phyloP scores from a whole-genome alignment of 805 yeast species.

The Wickerhamomyces alni region DNA sequence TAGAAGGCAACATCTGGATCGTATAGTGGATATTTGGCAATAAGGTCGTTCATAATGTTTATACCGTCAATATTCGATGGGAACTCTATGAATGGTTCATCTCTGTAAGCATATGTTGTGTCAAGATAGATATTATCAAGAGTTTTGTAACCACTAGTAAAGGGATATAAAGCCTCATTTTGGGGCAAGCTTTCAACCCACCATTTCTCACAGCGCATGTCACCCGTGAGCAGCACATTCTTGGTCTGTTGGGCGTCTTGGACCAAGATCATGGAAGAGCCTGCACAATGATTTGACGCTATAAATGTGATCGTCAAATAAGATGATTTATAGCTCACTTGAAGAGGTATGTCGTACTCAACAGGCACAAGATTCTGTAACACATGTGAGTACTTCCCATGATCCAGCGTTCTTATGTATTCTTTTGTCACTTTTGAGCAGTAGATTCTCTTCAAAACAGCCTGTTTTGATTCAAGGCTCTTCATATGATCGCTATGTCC shows the following conservation, averaged over 20 bases:
- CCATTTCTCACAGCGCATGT: conserved; percentile 50
- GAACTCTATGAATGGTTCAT: conserved; percentile 42
- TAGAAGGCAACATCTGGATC: conserved; percentile 29
- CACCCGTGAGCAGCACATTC: conserved; percentile 50
- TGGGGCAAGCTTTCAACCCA: conserved; percentile 35
- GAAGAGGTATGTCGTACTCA: conserved; percentile 13
- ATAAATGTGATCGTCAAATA: conserved; percentile 34
- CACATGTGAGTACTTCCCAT: conserved; percentile 6
- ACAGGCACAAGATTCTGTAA: conserved; percentile 14
- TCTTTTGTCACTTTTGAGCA: conserved; percentile 39
- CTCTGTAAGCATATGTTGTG: conserved; percentile 45
- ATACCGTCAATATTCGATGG: conserved; percentile 38
- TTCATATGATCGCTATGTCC: conserved; percentile 48
- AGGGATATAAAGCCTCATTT: conserved; percentile 39
- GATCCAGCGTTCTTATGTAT: conserved; percentile 1
- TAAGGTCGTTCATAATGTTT: conserved; percentile 23
- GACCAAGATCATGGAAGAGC: conserved; percentile 48
- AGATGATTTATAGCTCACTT: conserved; percentile 13
- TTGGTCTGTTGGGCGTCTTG: conserved; percentile 21
- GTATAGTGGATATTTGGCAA: conserved; percentile 35
- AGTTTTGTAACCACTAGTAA: conserved; percentile 24
- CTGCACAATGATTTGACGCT: conserved; percentile 55
- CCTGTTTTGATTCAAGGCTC: conserved; percentile 36
- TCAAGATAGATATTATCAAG: conserved; percentile 47
- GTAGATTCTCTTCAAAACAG: conserved; percentile 36